These are phyloP conservation scores for Trichoderma reesei DNA, from an alignment of 495 filamentous ascomycete genomes.

Conservation along the genomic window DNA sequence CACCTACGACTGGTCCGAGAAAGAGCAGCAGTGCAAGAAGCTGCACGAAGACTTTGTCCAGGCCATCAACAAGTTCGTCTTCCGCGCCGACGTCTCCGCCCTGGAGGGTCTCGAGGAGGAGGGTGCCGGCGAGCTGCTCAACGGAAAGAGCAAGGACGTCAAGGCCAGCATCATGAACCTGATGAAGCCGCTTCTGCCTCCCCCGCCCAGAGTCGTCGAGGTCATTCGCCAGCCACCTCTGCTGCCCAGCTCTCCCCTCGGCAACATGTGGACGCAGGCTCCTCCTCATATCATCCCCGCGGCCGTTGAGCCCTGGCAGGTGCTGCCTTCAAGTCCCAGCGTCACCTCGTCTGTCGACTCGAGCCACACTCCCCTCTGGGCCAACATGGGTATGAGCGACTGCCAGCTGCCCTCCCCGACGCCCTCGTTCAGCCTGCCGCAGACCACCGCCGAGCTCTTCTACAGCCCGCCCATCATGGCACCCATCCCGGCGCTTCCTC, in stretches of 20 bases:
- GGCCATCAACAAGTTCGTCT: conserved; percentile 95
- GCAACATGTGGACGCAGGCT: conserved; percentile 70
- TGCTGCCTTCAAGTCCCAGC: conserved; percentile 79
- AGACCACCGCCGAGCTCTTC: conserved; percentile 54
- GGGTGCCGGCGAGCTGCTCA: conserved; percentile 85
- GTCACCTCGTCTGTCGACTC: conserved; percentile 61
- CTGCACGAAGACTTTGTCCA: conserved; percentile 96
- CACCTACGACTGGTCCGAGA: conserved; percentile 95
- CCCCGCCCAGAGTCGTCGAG: conserved; percentile 87
- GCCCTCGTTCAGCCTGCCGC: conserved; percentile 72
- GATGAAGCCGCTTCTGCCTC: conserved; percentile 82
- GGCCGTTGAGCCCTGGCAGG: conserved; percentile 83
- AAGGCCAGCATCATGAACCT: conserved; percentile 78
- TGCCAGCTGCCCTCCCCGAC: conserved; percentile 59
- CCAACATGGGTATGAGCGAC: conserved; percentile 63
- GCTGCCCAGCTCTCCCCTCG: conserved; percentile 75
- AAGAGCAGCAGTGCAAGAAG: conserved; percentile 92
- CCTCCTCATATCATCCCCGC: conserved; percentile 41
- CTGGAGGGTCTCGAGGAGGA: conserved; percentile 96
- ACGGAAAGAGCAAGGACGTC: conserved; percentile 87
- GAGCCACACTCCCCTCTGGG: conserved; percentile 62
- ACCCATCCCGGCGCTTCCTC: conserved; percentile 65
- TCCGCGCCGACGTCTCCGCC: conserved; percentile 77
- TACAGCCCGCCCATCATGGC: conserved; percentile 52
- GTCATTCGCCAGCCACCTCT: conserved; percentile 77